Evolutionary conservation across 2,329 filamentous ascomycete genomes (phyloP), one percentile per base, ranked within the genome.

Genomic region (Fusarium camptoceras): DNA sequence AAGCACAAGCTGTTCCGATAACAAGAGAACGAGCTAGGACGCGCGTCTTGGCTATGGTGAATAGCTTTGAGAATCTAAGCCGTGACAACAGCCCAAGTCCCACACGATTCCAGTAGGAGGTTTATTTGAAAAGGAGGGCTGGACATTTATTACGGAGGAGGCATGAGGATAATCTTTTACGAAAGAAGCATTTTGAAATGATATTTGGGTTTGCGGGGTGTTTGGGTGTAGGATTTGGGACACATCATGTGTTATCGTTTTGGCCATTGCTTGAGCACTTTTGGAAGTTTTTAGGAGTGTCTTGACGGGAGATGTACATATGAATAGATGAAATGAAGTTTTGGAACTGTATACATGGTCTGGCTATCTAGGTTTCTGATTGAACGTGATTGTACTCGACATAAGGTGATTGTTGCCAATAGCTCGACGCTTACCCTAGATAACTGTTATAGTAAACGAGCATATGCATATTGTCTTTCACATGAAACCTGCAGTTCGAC

Each of bases 11-110:
- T n/a, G 79, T 87, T 53, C 77, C 76, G 43, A 66, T 83, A 24
- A 72, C 68, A 28, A 65, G 74, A 24, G 79, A 83, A 69, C 76
- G 77, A 61, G 81, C 83, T 12, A 75, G 79, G 68, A 83, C 83
- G 16, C 76, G 82, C 37, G 87, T 89, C 28, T 75, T 87, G 48
- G 81, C 83, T 47, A 87, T 89, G 85, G 86, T 89, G 41, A 82
- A 88, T 72, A 83, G 79, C 62, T 82, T 89, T 63, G 87, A 89
- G 81, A 81, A 76, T 34, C 76, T 78, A 56, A 86, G 82, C 65
- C 78, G 81, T 43, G 80, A 81, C 25, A 75, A 71, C 10, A 87
- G 84, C 59, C 79, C 83, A 7, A 87, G 84, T 63, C 79, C 83
- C 24, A 75, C 66, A 56, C 63, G 71, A 18, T 66, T 60, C 42